These are phyloP conservation scores for Xylaria polymorpha DNA, from an alignment of 2,329 filamentous ascomycete genomes.

Conservation along the genomic window DNA sequence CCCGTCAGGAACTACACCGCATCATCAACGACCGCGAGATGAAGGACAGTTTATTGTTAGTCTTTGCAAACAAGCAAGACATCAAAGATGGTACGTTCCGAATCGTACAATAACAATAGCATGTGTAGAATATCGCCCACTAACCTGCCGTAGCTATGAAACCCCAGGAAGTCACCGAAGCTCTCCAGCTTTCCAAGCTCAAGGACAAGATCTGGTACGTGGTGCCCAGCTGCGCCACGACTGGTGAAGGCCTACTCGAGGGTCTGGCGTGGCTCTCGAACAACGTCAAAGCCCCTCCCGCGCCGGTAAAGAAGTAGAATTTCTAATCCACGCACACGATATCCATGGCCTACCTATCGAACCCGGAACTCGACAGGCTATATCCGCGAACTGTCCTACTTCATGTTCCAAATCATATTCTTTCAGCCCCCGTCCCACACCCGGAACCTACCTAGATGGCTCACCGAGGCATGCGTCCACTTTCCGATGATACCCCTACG, in stretches of 20 bases:
- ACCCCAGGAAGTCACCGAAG: conserved; percentile 81
- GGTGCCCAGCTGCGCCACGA: conserved; percentile 83
- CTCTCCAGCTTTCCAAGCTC: conserved; percentile 78
- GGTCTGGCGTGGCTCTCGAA: conserved; percentile 86
- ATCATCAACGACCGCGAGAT: conserved; percentile 99
- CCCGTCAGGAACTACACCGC: conserved; percentile 90
- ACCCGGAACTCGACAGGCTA: background rate
- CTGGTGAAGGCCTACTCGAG: conserved; percentile 83
- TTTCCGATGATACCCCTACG: background rate
- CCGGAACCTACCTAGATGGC: background rate
- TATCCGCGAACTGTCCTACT: background rate
- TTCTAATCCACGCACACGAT: conserved; percentile 30
- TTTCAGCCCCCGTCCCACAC: background rate
- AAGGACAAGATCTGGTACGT: conserved; percentile 90
- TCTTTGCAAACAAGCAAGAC: conserved; percentile 99
- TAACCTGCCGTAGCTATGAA: conserved; percentile 71
- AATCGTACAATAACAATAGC: background rate
- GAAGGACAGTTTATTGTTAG: conserved; percentile 91
- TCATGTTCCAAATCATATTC: background rate
- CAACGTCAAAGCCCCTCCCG: conserved; percentile 77
- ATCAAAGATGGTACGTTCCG: conserved; percentile 73
- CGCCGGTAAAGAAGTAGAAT: conserved; percentile 65
- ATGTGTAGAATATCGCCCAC: conserved; percentile 6
- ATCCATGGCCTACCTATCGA: conserved; percentile 16
- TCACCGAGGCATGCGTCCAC: background rate